A percentile compares a stretch with the other conserved stretches of the same genome.
Conservation (phyloP, 1,284 basidiomycete species). For the Naganishia sp. region DNA sequence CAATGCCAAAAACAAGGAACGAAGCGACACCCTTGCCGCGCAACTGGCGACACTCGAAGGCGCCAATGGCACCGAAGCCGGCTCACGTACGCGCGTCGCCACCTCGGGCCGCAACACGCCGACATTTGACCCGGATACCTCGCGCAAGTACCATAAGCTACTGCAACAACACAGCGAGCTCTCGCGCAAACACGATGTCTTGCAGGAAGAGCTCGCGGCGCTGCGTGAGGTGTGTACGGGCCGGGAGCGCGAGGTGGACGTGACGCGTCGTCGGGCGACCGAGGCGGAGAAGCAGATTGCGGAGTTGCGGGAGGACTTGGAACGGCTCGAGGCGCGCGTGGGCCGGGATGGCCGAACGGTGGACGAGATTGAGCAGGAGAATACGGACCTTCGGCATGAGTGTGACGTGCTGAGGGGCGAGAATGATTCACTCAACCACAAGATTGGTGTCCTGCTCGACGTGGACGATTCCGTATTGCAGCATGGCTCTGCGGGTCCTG, state of each 20-base stretch:
- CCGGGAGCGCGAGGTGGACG: slow-evolving; percentile 73
- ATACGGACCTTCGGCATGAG: slow-evolving; percentile 72
- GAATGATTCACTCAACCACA: slow-evolving; percentile 72
- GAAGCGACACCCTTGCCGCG: slow-evolving; percentile 73
- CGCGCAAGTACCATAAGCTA: slow-evolving; percentile 72
- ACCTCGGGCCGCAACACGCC: slow-evolving; percentile 79
- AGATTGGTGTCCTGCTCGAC: slow-evolving; percentile 79
- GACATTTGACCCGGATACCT: slow-evolving; percentile 60
- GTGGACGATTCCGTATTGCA: slow-evolving; percentile 66
- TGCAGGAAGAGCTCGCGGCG: slow-evolving; percentile 75
- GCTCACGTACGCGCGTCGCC: slow-evolving; percentile 61
- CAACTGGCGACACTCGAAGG: slow-evolving; percentile 73
- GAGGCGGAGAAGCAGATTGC: slow-evolving; percentile 50
- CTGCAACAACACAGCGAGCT: slow-evolving; percentile 70
- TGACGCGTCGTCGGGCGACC: slow-evolving; percentile 47
- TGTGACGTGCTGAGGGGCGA: slow-evolving; percentile 73
- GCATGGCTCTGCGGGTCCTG: neutral
- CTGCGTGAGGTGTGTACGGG: slow-evolving; percentile 73
- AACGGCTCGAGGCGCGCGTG: slow-evolving; percentile 68
- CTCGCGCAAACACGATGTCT: slow-evolving; percentile 69
- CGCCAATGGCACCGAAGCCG: slow-evolving; percentile 61
- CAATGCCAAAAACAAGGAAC: slow-evolving; percentile 79
- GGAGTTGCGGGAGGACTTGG: slow-evolving; percentile 68
- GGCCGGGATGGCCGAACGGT: slow-evolving; percentile 62
- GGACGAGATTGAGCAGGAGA: slow-evolving; percentile 72